Evolutionary conservation across 257 asterid species (phyloP).

Genomic region (Thymus quinquecostatus): DNA sequence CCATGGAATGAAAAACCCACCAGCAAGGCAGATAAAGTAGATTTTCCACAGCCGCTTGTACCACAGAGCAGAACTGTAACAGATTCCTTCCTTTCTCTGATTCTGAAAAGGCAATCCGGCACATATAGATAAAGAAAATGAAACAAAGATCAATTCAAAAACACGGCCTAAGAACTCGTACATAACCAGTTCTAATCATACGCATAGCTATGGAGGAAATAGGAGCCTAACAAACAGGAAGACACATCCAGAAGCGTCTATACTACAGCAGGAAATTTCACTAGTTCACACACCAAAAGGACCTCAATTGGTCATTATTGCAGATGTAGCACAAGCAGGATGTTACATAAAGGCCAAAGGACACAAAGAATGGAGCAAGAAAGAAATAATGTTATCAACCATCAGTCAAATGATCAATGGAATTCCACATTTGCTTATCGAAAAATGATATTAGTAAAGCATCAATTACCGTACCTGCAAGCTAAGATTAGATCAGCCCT

Average conservation of each 20-base stretch:
- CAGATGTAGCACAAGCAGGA: not conserved
- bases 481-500: slow-evolving; percentile 90
- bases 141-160: slow-evolving; percentile 16
- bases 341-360: not conserved
- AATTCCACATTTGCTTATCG: slow-evolving; percentile 3
- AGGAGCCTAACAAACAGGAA: not conserved
- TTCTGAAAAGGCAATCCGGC: slow-evolving; percentile 50
- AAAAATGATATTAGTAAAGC: slow-evolving; percentile 9
- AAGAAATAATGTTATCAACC: not conserved
- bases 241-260: not conserved
- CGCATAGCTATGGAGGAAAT: not conserved
- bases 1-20: slow-evolving; percentile 46
- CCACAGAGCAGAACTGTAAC: slow-evolving; percentile 91
- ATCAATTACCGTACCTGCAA: slow-evolving; percentile 75
- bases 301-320: not conserved
- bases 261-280: too few relatives aligned
- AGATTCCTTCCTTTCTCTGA: slow-evolving; percentile 93
- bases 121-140: slow-evolving; percentile 19
- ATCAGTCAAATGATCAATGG: not conserved
- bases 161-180: not conserved
- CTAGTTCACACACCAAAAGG: slow-evolving; percentile 4
- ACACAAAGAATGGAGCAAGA: slow-evolving; percentile 10
- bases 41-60: slow-evolving; percentile 99
- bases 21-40: slow-evolving; percentile 98
- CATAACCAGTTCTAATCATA: not conserved